phyloP scores from a whole-genome alignment of 2,329 filamentous ascomycete species.

The Sordariomycetes sp. region DNA sequence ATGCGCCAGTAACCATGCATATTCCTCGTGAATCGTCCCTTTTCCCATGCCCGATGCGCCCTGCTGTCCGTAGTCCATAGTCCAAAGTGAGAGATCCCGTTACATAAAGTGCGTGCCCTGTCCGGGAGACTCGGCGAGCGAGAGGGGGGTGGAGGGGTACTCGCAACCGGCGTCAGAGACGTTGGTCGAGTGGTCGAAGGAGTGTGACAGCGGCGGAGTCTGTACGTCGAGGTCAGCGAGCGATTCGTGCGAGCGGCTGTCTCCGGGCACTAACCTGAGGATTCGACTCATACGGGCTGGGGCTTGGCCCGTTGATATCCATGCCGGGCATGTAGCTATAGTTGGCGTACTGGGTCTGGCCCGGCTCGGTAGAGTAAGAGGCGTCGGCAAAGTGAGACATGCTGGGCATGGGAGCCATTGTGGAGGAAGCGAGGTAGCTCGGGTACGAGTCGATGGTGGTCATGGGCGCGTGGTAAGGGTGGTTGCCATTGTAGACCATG shows the following conservation, averaged over 20 bases:
- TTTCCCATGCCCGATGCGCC: no score
- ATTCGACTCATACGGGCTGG: slow-evolving; percentile 56
- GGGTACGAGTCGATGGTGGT: slow-evolving; percentile 42
- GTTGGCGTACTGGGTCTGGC: slow-evolving; percentile 47
- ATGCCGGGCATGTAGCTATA: slow-evolving; percentile 50
- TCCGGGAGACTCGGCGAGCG: slow-evolving; percentile 63
- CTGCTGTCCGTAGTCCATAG: no score
- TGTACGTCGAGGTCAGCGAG: slow-evolving; percentile 21
- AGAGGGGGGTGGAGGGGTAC: slow-evolving; percentile 62
- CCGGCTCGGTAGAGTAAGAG: slow-evolving; percentile 45
- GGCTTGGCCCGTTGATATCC: slow-evolving; percentile 45
- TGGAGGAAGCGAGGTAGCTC: slow-evolving; percentile 43
- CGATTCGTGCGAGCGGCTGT: neutral
- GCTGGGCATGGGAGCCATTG: slow-evolving; percentile 50
- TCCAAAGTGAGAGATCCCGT: no score
- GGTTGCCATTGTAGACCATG: slow-evolving; percentile 48
- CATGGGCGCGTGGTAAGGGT: slow-evolving; percentile 38
- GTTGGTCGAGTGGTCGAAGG: slow-evolving; percentile 57
- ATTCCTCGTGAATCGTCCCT: no score
- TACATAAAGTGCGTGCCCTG: no score
- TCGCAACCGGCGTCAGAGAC: slow-evolving; percentile 54
- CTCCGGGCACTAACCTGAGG: slow-evolving; percentile 58
- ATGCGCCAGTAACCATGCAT: no score
- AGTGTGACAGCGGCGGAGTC: slow-evolving; percentile 71
- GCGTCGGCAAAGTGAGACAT: slow-evolving; percentile 55